Conservation (phyloP, 2,329 filamentous ascomycete genomes). For the Venturia asperata region DNA sequence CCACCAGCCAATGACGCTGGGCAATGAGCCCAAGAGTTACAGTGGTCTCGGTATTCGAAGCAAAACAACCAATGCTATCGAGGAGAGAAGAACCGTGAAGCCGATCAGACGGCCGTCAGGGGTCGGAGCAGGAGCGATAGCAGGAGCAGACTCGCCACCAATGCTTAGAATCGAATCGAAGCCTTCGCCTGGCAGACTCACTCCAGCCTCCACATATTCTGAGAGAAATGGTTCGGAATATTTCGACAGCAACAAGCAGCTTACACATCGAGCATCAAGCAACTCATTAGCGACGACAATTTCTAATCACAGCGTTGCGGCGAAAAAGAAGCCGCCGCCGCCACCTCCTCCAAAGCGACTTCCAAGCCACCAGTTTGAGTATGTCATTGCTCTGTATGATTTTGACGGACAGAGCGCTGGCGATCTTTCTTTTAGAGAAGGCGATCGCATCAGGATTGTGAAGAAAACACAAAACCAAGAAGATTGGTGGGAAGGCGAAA, state of each 20-base stretch:
- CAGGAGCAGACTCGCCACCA: neutral
- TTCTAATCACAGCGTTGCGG: slow-evolving; percentile 32
- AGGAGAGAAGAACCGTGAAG: neutral
- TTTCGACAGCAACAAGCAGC: slow-evolving; percentile 19
- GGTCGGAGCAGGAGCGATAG: neutral
- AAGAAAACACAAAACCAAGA: slow-evolving; percentile 73
- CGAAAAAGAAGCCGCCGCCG: slow-evolving; percentile 69
- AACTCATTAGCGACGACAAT: slow-evolving; percentile 33
- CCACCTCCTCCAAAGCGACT: slow-evolving; percentile 59
- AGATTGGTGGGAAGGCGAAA: slow-evolving; percentile 83
- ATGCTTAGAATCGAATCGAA: slow-evolving; percentile 7
- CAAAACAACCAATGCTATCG: slow-evolving; percentile 28
- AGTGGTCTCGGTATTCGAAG: slow-evolving; percentile 31
- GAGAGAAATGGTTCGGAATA: slow-evolving; percentile 6
- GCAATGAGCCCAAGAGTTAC: slow-evolving; percentile 20
- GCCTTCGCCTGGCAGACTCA: slow-evolving; percentile 9
- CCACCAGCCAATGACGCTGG: slow-evolving; percentile 48
- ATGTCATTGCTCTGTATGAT: slow-evolving; percentile 66
- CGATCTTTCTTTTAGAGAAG: slow-evolving; percentile 68
- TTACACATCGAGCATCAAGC: slow-evolving; percentile 31
- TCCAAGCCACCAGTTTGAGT: slow-evolving; percentile 47
- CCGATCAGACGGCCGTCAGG: slow-evolving; percentile 12
- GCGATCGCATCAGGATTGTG: slow-evolving; percentile 67
- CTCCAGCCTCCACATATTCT: slow-evolving; percentile 1
- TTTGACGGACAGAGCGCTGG: slow-evolving; percentile 63